Conservation (phyloP, 441 rosid genomes). For the Geranium incanum region DNA sequence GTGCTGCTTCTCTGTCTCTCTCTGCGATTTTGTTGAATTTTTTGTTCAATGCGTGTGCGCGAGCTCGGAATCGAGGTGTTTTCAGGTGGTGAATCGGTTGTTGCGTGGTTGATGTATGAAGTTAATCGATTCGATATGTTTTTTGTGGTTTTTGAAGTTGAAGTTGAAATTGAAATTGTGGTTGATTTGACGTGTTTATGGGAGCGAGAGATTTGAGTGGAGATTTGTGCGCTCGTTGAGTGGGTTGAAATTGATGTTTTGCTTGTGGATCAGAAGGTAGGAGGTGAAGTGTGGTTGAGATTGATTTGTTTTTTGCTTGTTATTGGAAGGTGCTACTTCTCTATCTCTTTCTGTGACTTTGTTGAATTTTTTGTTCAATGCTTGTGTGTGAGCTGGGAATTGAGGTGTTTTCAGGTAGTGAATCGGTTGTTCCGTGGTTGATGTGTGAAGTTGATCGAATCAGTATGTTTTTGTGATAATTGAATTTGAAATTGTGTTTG, state of each 20-base stretch:
- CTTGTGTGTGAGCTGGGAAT: not conserved
- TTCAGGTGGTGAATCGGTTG: not conserved
- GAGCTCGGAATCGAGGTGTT: not conserved
- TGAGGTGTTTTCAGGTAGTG: not conserved
- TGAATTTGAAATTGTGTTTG: not conserved
- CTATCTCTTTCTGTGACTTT: not conserved
- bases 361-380: not conserved
- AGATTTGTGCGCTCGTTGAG: not conserved
- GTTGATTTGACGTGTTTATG: not conserved
- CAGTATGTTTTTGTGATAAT: not conserved
- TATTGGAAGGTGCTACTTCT: too few species aligned
- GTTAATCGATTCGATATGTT: not conserved
- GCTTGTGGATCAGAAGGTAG: not conserved
- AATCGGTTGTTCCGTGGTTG: not conserved
- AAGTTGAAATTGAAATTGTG: not conserved
- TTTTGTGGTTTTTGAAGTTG: too few species aligned
- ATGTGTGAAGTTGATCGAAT: not conserved
- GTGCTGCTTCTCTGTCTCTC: not conserved
- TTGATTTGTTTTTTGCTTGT: not conserved
- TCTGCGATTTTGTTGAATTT: not conserved
- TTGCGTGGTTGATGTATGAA: not conserved
- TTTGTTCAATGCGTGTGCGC: not conserved
- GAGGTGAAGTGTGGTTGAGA: not conserved
- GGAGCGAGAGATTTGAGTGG: not conserved
- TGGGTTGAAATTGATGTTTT: not conserved